A percentile compares a stretch with the other conserved stretches of the same genome.
These are phyloP conservation scores for Prunus dulcis DNA, from an alignment of 306 rosid species.

Conservation along the genomic window DNA sequence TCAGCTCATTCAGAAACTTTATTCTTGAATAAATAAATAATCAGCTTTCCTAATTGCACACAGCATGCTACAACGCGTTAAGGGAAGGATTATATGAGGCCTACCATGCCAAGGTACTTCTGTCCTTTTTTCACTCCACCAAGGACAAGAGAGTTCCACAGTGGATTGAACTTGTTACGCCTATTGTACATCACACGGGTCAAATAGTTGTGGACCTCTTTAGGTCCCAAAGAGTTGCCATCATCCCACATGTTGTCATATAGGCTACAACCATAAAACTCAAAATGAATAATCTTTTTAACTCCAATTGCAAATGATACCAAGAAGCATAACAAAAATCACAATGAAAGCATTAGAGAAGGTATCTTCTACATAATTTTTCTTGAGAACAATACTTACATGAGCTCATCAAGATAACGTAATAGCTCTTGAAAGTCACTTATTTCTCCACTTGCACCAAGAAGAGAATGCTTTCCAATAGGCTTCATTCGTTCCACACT, in stretches of 20 bases:
- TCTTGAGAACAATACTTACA: conserved; percentile 42
- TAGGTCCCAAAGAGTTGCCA: conserved; percentile 64
- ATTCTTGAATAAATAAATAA: neutral
- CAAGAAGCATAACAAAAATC: neutral
- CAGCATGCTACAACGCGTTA: neutral
- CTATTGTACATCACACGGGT: conserved; percentile 64
- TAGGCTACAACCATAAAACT: conserved; percentile 48
- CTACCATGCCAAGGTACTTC: conserved; percentile 74
- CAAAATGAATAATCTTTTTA: conserved; percentile 10
- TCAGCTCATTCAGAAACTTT: neutral
- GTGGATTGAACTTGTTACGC: conserved; percentile 59
- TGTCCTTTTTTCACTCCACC: conserved; percentile 59
- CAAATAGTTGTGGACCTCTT: conserved; percentile 60
- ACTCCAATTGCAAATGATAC: neutral
- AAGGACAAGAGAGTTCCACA: conserved; percentile 60
- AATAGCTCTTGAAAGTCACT: conserved; percentile 30
- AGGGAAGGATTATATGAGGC: conserved; percentile 12
- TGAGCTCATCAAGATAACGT: conserved; percentile 75
- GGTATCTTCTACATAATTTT: neutral
- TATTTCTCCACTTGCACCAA: conserved; percentile 55
- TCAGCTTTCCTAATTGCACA: conserved; percentile 9
- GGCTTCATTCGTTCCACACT: conserved; percentile 82
- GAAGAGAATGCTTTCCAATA: conserved; percentile 83
- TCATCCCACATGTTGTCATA: conserved; percentile 84
- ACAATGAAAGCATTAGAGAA: neutral